Evolutionary conservation across 768 basidiomycete genomes (phyloP).

Genomic region (Boletus vinaceobasis): DNA sequence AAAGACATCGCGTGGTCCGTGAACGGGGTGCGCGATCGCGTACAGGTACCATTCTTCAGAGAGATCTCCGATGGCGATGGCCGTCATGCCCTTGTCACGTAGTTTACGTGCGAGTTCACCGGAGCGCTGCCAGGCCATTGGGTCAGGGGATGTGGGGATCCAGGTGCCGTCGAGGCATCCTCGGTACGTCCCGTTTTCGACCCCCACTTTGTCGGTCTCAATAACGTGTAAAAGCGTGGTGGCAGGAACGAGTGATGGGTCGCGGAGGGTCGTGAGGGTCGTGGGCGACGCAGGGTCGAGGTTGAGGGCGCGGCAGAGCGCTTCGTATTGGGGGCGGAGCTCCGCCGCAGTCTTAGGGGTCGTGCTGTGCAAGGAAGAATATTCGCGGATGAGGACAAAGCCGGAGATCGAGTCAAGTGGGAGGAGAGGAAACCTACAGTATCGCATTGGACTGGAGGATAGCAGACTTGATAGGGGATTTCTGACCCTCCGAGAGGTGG

Average conservation of each 20-base stretch:
- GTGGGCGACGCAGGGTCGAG: conserved; percentile 53
- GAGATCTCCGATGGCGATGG: conserved; percentile 65
- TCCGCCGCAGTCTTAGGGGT: conserved; percentile 60
- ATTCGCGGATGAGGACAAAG: neutral
- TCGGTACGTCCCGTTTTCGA: conserved; percentile 61
- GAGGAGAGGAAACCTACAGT: conserved; percentile 39
- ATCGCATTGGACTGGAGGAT: conserved; percentile 74
- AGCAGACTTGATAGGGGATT: conserved; percentile 65
- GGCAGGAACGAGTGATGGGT: conserved; percentile 47
- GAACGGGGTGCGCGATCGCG: conserved; percentile 62
- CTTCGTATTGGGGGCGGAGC: conserved; percentile 58
- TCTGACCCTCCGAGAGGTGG: conserved; percentile 49
- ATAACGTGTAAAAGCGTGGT: conserved; percentile 53
- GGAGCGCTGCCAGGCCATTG: conserved; percentile 66
- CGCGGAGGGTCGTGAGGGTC: conserved; percentile 48
- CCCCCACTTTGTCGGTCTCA: conserved; percentile 52
- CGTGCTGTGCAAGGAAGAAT: conserved; percentile 31
- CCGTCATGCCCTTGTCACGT: conserved; percentile 53
- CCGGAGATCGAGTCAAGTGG: neutral
- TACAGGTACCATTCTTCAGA: conserved; percentile 79
- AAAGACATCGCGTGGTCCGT: conserved; percentile 46
- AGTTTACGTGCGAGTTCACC: conserved; percentile 57
- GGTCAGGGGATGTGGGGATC: conserved; percentile 49
- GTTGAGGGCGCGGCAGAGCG: conserved; percentile 53
- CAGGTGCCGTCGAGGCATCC: conserved; percentile 61